Conservation (phyloP, 768 basidiomycete species). For the Phlebiopsis gigantea region DNA sequence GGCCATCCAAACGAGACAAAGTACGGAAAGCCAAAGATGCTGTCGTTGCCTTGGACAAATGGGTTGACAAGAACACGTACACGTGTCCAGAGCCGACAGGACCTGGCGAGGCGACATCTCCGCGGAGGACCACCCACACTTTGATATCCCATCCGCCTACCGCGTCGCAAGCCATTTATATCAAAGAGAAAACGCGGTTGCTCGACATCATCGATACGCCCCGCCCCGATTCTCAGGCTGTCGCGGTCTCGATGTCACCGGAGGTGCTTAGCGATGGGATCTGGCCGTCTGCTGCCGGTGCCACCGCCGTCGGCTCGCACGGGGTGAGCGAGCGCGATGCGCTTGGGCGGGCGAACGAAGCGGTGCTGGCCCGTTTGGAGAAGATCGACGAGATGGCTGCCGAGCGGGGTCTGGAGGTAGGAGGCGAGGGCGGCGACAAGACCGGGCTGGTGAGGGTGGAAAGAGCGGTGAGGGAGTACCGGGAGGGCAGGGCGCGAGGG, state of each 20-base stretch:
- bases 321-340: constrained; percentile 19
- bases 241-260: not conserved
- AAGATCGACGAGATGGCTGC: constrained; percentile 44
- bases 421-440: constrained; percentile 36
- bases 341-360: constrained; percentile 41
- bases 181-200: constrained; percentile 35
- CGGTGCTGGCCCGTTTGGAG: constrained; percentile 48
- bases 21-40: constrained; percentile 47
- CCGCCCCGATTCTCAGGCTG: not conserved
- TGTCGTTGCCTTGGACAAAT: constrained; percentile 42
- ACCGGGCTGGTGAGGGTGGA: constrained; percentile 45
- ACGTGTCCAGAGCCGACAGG: constrained; percentile 14
- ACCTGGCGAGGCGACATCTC: not conserved
- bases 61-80: constrained; percentile 37
- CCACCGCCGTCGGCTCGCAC: not conserved
- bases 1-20: constrained; percentile 59
- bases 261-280: not conserved
- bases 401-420: constrained; percentile 34
- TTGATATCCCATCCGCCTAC: constrained; percentile 29
- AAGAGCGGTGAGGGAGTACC: constrained; percentile 35
- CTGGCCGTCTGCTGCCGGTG: not conserved
- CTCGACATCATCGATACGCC: constrained; percentile 30
- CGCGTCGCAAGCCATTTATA: constrained; percentile 37
- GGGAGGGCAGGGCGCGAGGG: constrained; percentile 18
- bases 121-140: constrained; percentile 25